Conservation (phyloP, 1,139 yeast species). For the Hyphopichia fennica region DNA sequence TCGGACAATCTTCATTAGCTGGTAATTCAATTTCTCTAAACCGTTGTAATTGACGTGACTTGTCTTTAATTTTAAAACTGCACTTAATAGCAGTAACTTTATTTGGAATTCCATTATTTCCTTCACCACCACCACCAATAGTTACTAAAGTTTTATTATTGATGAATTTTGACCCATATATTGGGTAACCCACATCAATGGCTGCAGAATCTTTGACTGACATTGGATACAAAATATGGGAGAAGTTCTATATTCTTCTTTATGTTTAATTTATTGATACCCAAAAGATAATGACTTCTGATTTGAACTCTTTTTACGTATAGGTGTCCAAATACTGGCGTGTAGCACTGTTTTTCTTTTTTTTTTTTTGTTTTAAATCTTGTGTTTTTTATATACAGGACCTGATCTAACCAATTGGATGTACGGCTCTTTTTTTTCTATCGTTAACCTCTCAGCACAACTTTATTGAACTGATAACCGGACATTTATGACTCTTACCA, state of each 20-base stretch:
- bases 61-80: conserved; percentile 52
- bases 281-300: too few relatives aligned
- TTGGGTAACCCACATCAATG: conserved; percentile 73
- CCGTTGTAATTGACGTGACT: conserved; percentile 53
- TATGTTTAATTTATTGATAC: too few relatives aligned
- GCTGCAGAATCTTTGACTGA: conserved; percentile 37
- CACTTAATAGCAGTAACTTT: conserved; percentile 72
- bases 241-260: too few relatives aligned
- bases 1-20: conserved; percentile 71
- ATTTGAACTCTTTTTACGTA: neutral
- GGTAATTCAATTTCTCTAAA: conserved; percentile 64
- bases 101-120: conserved; percentile 83
- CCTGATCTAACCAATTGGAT: neutral
- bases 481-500: too few relatives aligned
- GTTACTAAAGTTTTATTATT: conserved; percentile 63
- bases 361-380: neutral
- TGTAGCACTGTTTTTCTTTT: neutral
- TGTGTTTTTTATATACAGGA: neutral
- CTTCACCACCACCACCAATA: conserved; percentile 96
- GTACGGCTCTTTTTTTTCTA: too few relatives aligned
- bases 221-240: conserved; percentile 21
- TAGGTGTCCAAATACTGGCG: neutral
- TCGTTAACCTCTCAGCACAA: too few relatives aligned
- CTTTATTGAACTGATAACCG: too few relatives aligned
- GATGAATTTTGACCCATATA: conserved; percentile 74